Base-by-base conservation (phyloP, 345 rosid species). In the Eucalyptus rudis region DNA sequence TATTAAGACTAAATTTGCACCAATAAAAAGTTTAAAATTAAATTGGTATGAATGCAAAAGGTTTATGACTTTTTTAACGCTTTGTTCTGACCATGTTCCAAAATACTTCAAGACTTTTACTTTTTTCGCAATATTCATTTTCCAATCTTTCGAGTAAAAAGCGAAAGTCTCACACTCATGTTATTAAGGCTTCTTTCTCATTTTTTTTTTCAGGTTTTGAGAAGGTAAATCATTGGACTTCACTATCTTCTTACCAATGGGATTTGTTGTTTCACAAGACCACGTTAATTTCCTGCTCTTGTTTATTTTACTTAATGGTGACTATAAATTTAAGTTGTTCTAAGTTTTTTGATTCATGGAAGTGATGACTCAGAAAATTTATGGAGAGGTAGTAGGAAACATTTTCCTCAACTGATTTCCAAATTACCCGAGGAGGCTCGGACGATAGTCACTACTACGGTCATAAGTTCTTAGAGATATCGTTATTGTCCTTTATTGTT, bases 1-100 rank as follows among this genome's bases (percentile, higher is more conserved):
- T 14, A 13, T 49, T 49, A 49, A 13, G 5, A 49, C 5, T 49
- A 49, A 49, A 49, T 49, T 49, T 49, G 50, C 15, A 49, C 5
- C 15, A 49, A 49, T 49, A 49, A 49, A 49, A 49, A 1, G 1
- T 49, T 13, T 49, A 49, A 0, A 5, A 13, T 2, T 4, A 13
- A 49, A 49, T 49, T 49, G 15, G 5, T 49, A 49, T 49, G 5
- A 13, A 13, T 49, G 15, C 15, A 49, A 49, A 49, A 49, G 0
- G 5, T 49, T 49, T 49, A 49, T 13, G 50, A 49, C 5, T 49
- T 49, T 49, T 13, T 49, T 4, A 49, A 49, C 5, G 0, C n/a
- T 5, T 49, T 49, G 5, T 49, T 13, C 50, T 49, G 15, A 49
- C 5, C 50, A 49, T 20, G 22, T 52, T 52, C 9, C 10, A 2